A percentile compares a stretch with the other conserved stretches of the same genome.
Conservation (phyloP, 2,329 filamentous ascomycete species). For the Fusarium sp. region DNA sequence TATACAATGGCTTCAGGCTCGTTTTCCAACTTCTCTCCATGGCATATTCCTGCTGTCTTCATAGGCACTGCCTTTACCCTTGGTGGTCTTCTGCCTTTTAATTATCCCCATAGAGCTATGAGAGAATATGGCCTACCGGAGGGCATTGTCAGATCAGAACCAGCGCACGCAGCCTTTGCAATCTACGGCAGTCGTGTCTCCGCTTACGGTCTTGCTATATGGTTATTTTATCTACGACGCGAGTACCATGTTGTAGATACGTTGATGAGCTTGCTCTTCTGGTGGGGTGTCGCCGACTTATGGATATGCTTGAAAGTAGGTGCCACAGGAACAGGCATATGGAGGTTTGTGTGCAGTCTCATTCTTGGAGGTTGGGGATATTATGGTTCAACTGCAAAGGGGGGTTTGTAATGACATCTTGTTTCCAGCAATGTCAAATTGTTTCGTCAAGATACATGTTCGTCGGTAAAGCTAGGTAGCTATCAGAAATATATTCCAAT, state of each 20-base stretch:
- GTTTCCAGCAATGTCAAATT: background rate
- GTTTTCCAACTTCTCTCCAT: constrained; percentile 30
- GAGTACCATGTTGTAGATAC: constrained; percentile 37
- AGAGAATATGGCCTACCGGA: constrained; percentile 49
- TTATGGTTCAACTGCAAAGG: constrained; percentile 33
- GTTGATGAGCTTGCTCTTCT: constrained; percentile 32
- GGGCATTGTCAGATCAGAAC: constrained; percentile 45
- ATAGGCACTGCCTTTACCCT: constrained; percentile 48
- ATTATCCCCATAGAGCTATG: constrained; percentile 48
- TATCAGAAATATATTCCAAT: background rate
- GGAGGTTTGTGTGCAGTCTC: constrained; percentile 23
- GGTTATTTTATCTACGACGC: constrained; percentile 37
- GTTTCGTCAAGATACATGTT: background rate
- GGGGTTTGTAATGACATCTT: background rate
- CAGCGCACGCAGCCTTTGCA: constrained; percentile 48
- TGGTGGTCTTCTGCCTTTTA: constrained; percentile 50
- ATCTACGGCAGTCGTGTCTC: constrained; percentile 40
- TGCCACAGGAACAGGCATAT: constrained; percentile 18
- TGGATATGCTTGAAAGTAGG: constrained; percentile 43
- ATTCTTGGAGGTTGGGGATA: constrained; percentile 34
- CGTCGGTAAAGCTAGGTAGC: background rate
- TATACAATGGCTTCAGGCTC: constrained; percentile 25
- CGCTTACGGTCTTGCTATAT: constrained; percentile 38
- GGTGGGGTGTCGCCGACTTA: constrained; percentile 36
- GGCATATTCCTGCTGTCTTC: constrained; percentile 45